Conservation (phyloP, 1,139 yeast genomes). For the Lodderomyces elongisporus region DNA sequence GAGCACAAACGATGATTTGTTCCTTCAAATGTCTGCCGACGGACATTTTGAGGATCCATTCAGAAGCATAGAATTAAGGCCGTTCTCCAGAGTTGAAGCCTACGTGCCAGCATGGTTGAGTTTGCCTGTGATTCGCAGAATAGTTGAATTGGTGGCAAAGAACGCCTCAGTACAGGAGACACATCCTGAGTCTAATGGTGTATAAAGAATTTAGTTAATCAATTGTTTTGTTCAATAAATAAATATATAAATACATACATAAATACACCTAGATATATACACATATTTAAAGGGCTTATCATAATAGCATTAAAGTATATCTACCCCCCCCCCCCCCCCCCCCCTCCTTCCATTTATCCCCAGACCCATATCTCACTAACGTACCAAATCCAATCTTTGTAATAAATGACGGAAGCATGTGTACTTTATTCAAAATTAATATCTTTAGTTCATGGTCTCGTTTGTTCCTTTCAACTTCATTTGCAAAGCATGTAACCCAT, state of each 20-base stretch:
- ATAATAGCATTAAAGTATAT: no score
- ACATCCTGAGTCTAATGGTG: slow-evolving; percentile 11
- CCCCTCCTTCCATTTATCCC: no score
- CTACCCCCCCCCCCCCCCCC: not conserved
- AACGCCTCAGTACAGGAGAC: slow-evolving; percentile 54
- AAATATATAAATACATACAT: slow-evolving; percentile 1
- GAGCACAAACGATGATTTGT: slow-evolving; percentile 59
- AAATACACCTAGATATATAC: no score
- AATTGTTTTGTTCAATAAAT: not conserved
- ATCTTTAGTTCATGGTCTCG: slow-evolving; percentile 40
- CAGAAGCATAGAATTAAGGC: slow-evolving; percentile 79
- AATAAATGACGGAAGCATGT: no score
- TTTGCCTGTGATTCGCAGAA: slow-evolving; percentile 81
- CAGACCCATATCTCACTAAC: no score
- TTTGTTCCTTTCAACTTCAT: slow-evolving; percentile 73
- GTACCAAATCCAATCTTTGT: no score
- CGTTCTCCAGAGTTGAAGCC: slow-evolving; percentile 86
- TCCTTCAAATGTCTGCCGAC: slow-evolving; percentile 63
- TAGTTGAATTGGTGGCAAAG: slow-evolving; percentile 85
- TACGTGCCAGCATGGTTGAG: slow-evolving; percentile 95
- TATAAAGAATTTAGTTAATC: slow-evolving; percentile 6
- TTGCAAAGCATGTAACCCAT: slow-evolving; percentile 87
- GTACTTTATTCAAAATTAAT: no score
- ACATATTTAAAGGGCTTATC: no score
- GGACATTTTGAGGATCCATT: slow-evolving; percentile 89